Conservation (phyloP, 306 rosid genomes). For the Citrullus amarus region DNA sequence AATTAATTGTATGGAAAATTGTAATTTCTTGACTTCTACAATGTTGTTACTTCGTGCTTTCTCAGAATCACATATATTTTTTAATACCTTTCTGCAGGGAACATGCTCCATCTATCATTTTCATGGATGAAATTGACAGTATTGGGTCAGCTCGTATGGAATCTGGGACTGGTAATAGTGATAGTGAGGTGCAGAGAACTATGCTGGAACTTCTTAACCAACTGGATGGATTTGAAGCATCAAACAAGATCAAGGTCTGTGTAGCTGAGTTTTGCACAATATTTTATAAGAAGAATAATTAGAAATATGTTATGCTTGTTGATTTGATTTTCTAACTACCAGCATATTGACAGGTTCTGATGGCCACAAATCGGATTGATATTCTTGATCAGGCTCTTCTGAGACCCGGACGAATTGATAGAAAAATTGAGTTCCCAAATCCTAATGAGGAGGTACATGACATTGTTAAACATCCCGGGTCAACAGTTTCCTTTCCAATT, state of each 20-base stretch:
- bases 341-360: slow-evolving; percentile 44
- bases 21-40: neutral
- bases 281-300: neutral
- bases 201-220: slow-evolving; percentile 99
- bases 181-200: slow-evolving; percentile 95
- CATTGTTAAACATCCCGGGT: neutral
- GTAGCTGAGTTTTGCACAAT: neutral
- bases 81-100: slow-evolving; percentile 40
- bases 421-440: slow-evolving; percentile 94
- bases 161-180: slow-evolving; percentile 98
- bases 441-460: slow-evolving; percentile 68
- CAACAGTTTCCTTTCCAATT: neutral
- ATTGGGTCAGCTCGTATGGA: slow-evolving; percentile 99
- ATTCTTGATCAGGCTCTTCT: slow-evolving; percentile 96
- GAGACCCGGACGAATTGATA: slow-evolving; percentile 91
- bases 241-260: slow-evolving; percentile 85
- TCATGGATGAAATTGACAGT: slow-evolving; percentile 98
- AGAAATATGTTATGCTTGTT: neutral
- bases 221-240: slow-evolving; percentile 98
- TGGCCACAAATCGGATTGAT: slow-evolving; percentile 98
- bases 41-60: neutral
- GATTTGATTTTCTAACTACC: neutral
- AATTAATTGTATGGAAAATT: neutral
- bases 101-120: slow-evolving; percentile 95
- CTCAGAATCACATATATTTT: neutral